Evolutionary conservation across 2,329 filamentous ascomycete genomes (phyloP).

Genomic region (Didymella pinodella): DNA sequence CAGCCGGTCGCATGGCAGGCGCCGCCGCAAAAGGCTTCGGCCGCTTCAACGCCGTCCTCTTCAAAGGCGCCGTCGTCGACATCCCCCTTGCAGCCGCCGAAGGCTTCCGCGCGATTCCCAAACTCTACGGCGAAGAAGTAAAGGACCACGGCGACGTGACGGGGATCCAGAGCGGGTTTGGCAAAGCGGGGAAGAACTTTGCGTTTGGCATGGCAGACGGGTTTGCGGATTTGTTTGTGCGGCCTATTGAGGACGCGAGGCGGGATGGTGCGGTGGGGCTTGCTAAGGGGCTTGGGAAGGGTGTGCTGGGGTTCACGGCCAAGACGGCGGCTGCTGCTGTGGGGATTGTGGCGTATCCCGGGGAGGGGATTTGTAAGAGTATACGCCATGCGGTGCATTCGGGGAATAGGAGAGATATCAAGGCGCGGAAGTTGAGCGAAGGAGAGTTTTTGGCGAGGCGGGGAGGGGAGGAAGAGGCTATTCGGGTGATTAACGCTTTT

Average conservation of each 20-base stretch:
- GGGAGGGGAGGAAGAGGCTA: not conserved
- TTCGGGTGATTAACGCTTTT: constrained; percentile 6
- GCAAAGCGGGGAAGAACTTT: constrained; percentile 46
- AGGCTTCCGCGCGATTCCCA: constrained; percentile 48
- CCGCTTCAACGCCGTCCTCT: constrained; percentile 27
- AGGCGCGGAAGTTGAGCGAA: constrained; percentile 7
- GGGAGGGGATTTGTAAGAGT: constrained; percentile 27
- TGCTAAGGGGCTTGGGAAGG: constrained; percentile 49
- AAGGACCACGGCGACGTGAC: constrained; percentile 44
- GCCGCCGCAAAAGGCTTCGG: constrained; percentile 31
- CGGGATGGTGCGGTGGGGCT: constrained; percentile 46
- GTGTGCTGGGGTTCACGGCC: constrained; percentile 21
- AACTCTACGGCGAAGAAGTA: constrained; percentile 50
- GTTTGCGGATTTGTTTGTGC: constrained; percentile 41
- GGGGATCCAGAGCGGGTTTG: constrained; percentile 47
- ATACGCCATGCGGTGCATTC: constrained; percentile 9
- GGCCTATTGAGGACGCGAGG: constrained; percentile 44
- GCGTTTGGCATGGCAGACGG: constrained; percentile 45
- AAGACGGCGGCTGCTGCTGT: constrained; percentile 14
- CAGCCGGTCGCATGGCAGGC: constrained; percentile 23
- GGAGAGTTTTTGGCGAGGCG: constrained; percentile 8
- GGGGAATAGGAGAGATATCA: constrained; percentile 11
- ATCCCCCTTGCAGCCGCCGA: constrained; percentile 51
- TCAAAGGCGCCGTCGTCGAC: constrained; percentile 44
- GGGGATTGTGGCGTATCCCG: constrained; percentile 28